phyloP scores from a whole-genome alignment of 148 eudicot genomes.

The Oxyria digyna region DNA sequence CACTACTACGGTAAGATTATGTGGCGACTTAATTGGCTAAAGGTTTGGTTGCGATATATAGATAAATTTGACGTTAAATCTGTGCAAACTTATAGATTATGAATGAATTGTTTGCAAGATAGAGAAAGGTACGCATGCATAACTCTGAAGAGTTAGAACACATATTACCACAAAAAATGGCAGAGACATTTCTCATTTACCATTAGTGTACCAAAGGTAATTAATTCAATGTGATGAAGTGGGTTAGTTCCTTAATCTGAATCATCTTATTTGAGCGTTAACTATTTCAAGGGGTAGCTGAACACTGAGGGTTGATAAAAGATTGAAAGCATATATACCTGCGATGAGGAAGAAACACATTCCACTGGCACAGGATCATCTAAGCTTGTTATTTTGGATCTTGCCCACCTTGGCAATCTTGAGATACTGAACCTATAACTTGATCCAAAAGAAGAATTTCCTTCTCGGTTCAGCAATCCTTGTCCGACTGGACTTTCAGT shows the following conservation, averaged over 20 bases:
- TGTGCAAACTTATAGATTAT: neutral
- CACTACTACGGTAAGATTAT: neutral
- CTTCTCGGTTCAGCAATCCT: slow-evolving; percentile 12
- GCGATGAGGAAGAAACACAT: slow-evolving; percentile 7
- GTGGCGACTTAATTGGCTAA: neutral
- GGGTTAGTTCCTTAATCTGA: neutral
- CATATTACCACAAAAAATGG: neutral
- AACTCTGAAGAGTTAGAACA: neutral
- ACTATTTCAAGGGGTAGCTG: neutral
- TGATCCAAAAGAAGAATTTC: slow-evolving; percentile 15
- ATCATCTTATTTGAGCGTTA: neutral
- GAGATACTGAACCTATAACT: slow-evolving; percentile 41
- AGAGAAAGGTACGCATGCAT: neutral
- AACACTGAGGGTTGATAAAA: neutral
- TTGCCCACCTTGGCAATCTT: slow-evolving; percentile 55
- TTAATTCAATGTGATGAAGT: neutral
- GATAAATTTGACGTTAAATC: neutral
- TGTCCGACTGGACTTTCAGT: slow-evolving; percentile 9
- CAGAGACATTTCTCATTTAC: neutral
- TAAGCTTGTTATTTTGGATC: slow-evolving; percentile 22
- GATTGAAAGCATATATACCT: neutral
- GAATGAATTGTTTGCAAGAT: neutral
- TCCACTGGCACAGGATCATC: slow-evolving; percentile 5
- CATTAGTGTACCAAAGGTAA: neutral
- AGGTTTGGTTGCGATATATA: neutral